phyloP scores from a whole-genome alignment of 352 stramenopile genomes.

The Globisporangium irregulare region DNA sequence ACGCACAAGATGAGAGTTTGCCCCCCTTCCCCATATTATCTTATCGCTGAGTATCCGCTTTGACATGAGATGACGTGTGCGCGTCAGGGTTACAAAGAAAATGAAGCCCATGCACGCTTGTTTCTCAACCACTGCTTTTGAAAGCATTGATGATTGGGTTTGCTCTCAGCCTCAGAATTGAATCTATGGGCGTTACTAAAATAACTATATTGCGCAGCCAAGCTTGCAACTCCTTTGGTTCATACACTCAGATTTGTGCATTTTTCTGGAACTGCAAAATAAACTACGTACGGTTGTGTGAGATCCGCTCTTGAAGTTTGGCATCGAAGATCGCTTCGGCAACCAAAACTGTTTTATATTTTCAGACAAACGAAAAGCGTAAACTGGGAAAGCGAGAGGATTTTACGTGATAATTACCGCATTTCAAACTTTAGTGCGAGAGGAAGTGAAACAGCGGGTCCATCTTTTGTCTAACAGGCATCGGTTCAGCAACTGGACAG shows the following conservation, averaged over 20 bases:
- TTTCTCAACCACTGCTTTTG: not conserved
- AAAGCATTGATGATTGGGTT: not conserved
- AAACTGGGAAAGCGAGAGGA: too few species aligned
- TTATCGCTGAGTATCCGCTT: too few species aligned
- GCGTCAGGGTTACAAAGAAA: not conserved
- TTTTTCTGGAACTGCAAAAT: not conserved
- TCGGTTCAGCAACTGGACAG: not conserved
- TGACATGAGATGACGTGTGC: too few species aligned
- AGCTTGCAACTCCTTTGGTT: not conserved
- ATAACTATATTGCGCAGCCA: not conserved
- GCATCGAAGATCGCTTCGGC: slow-evolving; percentile 3
- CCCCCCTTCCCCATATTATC: too few species aligned
- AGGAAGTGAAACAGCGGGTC: not conserved
- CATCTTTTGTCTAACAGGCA: not conserved
- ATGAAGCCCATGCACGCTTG: not conserved
- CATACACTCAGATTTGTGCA: too few species aligned
- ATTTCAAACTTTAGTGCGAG: not conserved
- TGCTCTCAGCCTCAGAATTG: not conserved
- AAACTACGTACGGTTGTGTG: not conserved
- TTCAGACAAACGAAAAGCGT: not conserved
- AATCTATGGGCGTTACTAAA: not conserved
- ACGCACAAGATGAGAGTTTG: too few species aligned
- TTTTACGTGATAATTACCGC: too few species aligned
- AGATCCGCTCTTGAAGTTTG: slow-evolving; percentile 8
- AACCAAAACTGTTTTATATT: slow-evolving; percentile 1